phyloP scores from a whole-genome alignment of 2,329 filamentous ascomycete genomes.

The Juglanconis sp. region DNA sequence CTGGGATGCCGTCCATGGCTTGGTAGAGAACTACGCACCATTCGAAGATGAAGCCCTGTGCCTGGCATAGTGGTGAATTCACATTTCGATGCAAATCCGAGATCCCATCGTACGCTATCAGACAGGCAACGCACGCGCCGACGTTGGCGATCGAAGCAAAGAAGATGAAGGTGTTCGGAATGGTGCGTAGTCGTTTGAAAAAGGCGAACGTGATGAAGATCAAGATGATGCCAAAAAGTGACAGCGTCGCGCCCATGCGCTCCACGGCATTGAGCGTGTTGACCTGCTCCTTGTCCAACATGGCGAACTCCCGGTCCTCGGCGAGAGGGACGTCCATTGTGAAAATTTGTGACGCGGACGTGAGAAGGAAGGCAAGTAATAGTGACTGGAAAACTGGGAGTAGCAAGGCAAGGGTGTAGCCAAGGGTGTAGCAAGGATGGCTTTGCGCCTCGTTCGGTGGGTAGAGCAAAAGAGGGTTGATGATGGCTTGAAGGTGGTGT shows the following conservation, averaged over 20 bases:
- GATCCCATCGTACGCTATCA: slow-evolving; percentile 68
- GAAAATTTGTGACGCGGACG: background rate
- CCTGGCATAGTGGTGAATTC: slow-evolving; percentile 56
- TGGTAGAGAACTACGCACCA: slow-evolving; percentile 49
- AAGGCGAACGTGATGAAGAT: slow-evolving; percentile 51
- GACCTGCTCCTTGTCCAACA: slow-evolving; percentile 30
- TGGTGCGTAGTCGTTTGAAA: slow-evolving; percentile 52
- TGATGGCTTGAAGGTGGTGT: slow-evolving; percentile 2
- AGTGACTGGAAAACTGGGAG: background rate
- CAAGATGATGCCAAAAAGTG: slow-evolving; percentile 46
- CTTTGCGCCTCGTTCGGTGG: slow-evolving; percentile 2
- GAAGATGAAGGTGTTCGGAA: slow-evolving; percentile 60
- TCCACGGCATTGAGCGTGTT: slow-evolving; percentile 46
- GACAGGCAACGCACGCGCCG: slow-evolving; percentile 60
- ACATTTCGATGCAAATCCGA: slow-evolving; percentile 37
- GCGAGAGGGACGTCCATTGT: slow-evolving; percentile 17
- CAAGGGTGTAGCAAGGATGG: background rate
- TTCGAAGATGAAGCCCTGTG: slow-evolving; percentile 61
- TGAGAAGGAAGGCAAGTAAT: background rate
- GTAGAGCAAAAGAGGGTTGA: background rate
- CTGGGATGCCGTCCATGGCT: background rate
- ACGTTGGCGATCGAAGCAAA: slow-evolving; percentile 60
- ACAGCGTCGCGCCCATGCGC: slow-evolving; percentile 51
- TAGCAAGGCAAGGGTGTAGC: background rate
- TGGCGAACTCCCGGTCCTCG: slow-evolving; percentile 19